phyloP scores from a whole-genome alignment of 1,284 basidiomycete genomes.

The Malassezia yamatoensis region DNA sequence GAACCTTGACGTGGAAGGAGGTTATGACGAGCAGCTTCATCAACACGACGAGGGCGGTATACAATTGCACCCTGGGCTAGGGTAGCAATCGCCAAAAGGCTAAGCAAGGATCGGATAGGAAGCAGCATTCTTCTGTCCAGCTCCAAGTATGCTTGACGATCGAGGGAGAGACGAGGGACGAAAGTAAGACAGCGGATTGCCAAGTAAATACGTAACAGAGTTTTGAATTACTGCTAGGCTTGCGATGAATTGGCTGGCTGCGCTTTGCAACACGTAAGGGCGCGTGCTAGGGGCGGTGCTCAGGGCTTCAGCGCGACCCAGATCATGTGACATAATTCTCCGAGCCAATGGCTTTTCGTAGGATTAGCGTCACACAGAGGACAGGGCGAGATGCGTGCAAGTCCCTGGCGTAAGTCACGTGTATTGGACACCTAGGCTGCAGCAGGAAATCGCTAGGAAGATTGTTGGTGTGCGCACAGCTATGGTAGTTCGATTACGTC shows the following conservation, averaged over 20 bases:
- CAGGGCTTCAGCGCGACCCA: background rate
- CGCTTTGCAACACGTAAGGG: background rate
- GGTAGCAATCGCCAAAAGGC: background rate
- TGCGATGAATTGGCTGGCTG: too few relatives aligned
- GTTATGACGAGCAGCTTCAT: background rate
- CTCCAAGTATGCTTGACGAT: background rate
- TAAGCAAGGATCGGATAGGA: background rate
- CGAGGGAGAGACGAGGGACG: background rate
- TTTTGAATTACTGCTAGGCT: background rate
- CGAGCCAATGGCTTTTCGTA: too few relatives aligned
- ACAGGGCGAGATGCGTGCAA: background rate
- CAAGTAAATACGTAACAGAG: too few relatives aligned
- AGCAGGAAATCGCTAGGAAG: too few relatives aligned
- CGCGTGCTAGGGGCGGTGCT: background rate
- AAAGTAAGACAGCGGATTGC: too few relatives aligned
- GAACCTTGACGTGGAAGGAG: conserved; percentile 6
- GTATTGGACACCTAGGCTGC: too few relatives aligned
- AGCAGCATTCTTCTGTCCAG: background rate
- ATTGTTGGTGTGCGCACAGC: background rate
- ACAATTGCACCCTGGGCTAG: background rate
- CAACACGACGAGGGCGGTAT: background rate
- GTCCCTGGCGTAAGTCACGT: background rate
- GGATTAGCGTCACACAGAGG: background rate
- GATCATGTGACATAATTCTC: background rate
- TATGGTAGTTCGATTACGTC: conserved; percentile 75